A percentile compares a stretch with the other conserved stretches of the same genome.
Evolutionary conservation across 805 yeast genomes (phyloP).

Genomic region (Candida maltosa): DNA sequence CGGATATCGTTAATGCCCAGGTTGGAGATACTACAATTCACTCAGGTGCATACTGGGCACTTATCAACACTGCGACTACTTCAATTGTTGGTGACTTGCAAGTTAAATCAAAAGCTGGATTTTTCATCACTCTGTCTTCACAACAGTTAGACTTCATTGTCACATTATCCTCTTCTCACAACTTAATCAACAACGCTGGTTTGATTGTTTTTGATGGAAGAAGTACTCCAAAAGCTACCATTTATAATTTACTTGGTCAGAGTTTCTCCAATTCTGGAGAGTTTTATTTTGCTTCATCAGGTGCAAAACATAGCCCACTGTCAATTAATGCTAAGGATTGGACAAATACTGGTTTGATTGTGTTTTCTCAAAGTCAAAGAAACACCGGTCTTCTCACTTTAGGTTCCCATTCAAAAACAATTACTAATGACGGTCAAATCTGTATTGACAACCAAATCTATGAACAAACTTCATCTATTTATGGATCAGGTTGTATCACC

Average conservation of each 20-base stretch:
- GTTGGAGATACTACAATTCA: constrained; percentile 18
- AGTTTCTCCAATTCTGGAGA: constrained; percentile 19
- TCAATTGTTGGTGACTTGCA: constrained; percentile 19
- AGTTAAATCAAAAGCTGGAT: constrained; percentile 19
- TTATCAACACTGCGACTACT: constrained; percentile 18
- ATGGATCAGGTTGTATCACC: constrained; percentile 27
- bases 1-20: constrained; percentile 15
- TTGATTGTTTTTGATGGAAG: constrained; percentile 20
- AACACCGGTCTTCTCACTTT: constrained; percentile 12
- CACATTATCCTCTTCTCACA: constrained; percentile 12
- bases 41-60: constrained; percentile 23
- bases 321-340: constrained; percentile 6
- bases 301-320: constrained; percentile 7
- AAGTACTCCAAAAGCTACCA: constrained; percentile 14
- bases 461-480: constrained; percentile 18
- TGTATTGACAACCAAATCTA: constrained; percentile 22
- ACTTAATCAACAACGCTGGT: constrained; percentile 15
- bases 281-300: constrained; percentile 15
- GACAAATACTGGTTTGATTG: constrained; percentile 16
- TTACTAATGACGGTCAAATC: constrained; percentile 19
- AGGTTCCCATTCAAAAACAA: constrained; percentile 3
- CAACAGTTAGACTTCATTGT: constrained; percentile 10
- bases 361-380: constrained; percentile 14
- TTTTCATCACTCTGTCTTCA: constrained; percentile 19
- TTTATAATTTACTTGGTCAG: constrained; percentile 13